Base-by-base conservation (phyloP, 1,139 yeast genomes). In the Saccharomyces uvarum region DNA sequence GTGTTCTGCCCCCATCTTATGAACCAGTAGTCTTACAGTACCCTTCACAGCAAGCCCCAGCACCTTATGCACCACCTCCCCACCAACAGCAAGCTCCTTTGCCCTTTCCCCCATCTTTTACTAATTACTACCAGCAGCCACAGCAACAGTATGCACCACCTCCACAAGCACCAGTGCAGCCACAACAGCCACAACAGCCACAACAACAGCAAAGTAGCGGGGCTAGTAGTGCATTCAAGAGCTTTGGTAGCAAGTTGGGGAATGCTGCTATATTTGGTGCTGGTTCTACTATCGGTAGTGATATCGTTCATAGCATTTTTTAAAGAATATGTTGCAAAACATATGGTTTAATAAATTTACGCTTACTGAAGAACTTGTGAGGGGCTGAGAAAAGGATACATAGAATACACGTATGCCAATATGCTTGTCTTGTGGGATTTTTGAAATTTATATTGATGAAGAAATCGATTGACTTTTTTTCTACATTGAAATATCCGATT, bases 201-300 rank as follows among this genome's bases (percentile, higher is more conserved):
- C 44, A 44, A 44, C 49, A 44, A 9, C 49, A 44, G 9, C 59
- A 60, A 29, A 52, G 58, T 26, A 63, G 67, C 32, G 74, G 73
- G 6, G 42, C 55, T 19, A 53, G 27, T 21, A 24, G 49, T 9
- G 77, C 74, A 8, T 68, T 86, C 54, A 82, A 80, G 69, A 84
- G 80, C 68, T 81, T 88, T 63, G 97, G 97, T 19, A 77, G 88
- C 56, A 86, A 88, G 71, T 75, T 91, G 54, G 97, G 97, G 53
- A 85, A 89, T 63, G 97, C 97, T 5, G 95, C 95, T 29, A 82
- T 91, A 57, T 91, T 89, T 63, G 98, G 98, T 72, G 98, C 97
- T 21, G 97, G 97, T 75, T 96, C 97, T 48, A 85, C 96, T 1
- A 77, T 89, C 54, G 97, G 97, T 62, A 78, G 90, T 50, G 90